These are phyloP conservation scores for Amauroascus niger DNA, from an alignment of 2,329 filamentous ascomycete genomes.

Conservation along the genomic window DNA sequence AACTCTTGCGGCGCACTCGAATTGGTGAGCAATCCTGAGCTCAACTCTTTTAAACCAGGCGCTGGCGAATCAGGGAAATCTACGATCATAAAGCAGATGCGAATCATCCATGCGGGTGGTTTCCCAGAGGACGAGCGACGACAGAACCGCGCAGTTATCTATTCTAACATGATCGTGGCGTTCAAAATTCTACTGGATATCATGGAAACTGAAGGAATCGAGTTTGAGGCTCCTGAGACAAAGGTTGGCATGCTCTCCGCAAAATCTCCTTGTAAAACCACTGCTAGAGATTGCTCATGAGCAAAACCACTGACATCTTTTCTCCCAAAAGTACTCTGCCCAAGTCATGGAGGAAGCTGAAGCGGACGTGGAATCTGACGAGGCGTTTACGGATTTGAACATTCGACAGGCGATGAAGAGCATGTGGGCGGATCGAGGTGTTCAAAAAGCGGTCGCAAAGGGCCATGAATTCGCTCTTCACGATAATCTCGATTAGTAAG, in stretches of 20 bases:
- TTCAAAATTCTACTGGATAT: slow-evolving; percentile 84
- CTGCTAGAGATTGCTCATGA: neutral
- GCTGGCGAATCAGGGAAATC: slow-evolving; percentile 94
- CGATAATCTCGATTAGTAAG: slow-evolving; percentile 89
- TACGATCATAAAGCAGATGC: slow-evolving; percentile 97
- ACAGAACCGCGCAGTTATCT: slow-evolving; percentile 91
- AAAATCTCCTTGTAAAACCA: neutral
- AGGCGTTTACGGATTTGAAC: slow-evolving; percentile 56
- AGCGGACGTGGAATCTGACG: slow-evolving; percentile 67
- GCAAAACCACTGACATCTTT: neutral
- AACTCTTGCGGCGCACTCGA: neutral
- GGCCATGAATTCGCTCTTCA: slow-evolving; percentile 95
- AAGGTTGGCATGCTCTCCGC: slow-evolving; percentile 46
- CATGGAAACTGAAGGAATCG: slow-evolving; percentile 74
- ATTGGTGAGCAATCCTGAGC: neutral
- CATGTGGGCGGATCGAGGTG: slow-evolving; percentile 74
- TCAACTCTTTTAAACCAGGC: slow-evolving; percentile 50
- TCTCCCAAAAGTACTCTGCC: slow-evolving; percentile 56
- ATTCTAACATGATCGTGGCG: slow-evolving; percentile 86
- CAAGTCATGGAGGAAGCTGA: slow-evolving; percentile 66
- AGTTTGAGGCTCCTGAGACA: slow-evolving; percentile 69
- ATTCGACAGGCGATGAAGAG: slow-evolving; percentile 68
- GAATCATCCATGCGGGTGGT: slow-evolving; percentile 87
- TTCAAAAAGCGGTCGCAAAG: slow-evolving; percentile 78
- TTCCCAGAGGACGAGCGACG: slow-evolving; percentile 84